Conservation (phyloP, 345 rosid species). For the Lepidium aucheri region DNA sequence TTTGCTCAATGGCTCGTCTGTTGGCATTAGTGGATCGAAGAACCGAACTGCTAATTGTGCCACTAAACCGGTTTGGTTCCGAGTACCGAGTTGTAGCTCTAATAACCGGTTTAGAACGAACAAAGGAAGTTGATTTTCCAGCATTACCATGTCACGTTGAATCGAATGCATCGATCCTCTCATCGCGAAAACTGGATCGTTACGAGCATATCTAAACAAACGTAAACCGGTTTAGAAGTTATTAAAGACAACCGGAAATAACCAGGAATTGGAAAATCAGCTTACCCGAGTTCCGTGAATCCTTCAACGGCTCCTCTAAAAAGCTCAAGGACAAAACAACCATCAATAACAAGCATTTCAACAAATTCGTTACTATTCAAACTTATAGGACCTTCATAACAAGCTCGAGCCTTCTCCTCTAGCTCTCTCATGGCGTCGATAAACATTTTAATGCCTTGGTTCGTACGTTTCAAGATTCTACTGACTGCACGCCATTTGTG, state of each 20-base stretch:
- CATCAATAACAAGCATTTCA: constrained; percentile 85
- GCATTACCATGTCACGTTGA: constrained; percentile 84
- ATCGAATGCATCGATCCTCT: constrained; percentile 88
- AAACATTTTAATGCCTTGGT: constrained; percentile 43
- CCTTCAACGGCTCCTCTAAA: constrained; percentile 71
- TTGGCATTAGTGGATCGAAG: constrained; percentile 82
- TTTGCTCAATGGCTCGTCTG: constrained; percentile 75
- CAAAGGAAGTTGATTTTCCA: constrained; percentile 79
- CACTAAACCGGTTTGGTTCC: constrained; percentile 53
- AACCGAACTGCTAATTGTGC: constrained; percentile 57
- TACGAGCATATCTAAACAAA: constrained; percentile 42
- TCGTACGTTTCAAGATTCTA: constrained; percentile 50
- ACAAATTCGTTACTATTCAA: constrained; percentile 65
- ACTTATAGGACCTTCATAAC: constrained; percentile 52
- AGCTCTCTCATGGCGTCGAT: constrained; percentile 57
- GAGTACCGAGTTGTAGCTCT: constrained; percentile 53
- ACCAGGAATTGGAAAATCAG: neutral
- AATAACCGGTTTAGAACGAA: constrained; percentile 58
- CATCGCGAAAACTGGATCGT: constrained; percentile 79
- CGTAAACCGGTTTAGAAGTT: neutral
- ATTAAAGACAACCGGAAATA: neutral
- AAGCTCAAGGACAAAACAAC: constrained; percentile 75
- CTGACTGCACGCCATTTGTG: constrained; percentile 82
- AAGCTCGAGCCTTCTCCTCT: constrained; percentile 58
- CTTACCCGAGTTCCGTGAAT: constrained; percentile 44